These are phyloP conservation scores for Mallotus japonicus DNA, from an alignment of 441 rosid species.

Conservation along the genomic window DNA sequence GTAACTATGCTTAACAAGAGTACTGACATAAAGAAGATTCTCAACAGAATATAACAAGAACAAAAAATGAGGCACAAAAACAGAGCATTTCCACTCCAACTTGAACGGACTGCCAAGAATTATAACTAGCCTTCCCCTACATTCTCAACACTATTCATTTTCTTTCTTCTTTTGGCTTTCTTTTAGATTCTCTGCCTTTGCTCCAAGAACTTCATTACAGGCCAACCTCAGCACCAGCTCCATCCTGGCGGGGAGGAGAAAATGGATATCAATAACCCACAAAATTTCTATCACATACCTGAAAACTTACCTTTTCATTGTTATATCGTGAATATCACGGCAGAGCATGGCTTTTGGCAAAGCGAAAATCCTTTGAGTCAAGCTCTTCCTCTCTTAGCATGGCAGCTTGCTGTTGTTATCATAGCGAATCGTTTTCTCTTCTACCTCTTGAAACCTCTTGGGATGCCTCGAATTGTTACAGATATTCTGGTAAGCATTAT, in stretches of 20 bases:
- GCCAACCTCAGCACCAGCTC: background rate
- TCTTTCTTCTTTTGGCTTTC: background rate
- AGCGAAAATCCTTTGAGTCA: constrained; percentile 35
- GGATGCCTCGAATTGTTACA: constrained; percentile 30
- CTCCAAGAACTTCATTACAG: background rate
- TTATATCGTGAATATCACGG: constrained; percentile 32
- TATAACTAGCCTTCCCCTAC: background rate
- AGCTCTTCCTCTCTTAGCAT: constrained; percentile 31
- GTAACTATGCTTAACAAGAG: background rate
- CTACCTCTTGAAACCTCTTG: constrained; percentile 33
- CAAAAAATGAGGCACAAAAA: background rate
- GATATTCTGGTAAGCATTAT: constrained; percentile 34
- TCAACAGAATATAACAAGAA: background rate
- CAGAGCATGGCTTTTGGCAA: constrained; percentile 34
- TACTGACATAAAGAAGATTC: too few relatives aligned
- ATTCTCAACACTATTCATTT: background rate
- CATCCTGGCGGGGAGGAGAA: background rate
- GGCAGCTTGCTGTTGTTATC: constrained; percentile 29
- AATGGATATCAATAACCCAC: constrained; percentile 28
- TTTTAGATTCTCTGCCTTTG: background rate
- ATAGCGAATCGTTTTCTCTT: constrained; percentile 22
- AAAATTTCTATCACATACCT: constrained; percentile 19
- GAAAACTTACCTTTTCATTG: constrained; percentile 9
- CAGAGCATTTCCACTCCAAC: background rate
- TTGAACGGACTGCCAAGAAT: background rate